Conservation (phyloP, 1,284 basidiomycete species). For the Malassezia vespertilionis region DNA sequence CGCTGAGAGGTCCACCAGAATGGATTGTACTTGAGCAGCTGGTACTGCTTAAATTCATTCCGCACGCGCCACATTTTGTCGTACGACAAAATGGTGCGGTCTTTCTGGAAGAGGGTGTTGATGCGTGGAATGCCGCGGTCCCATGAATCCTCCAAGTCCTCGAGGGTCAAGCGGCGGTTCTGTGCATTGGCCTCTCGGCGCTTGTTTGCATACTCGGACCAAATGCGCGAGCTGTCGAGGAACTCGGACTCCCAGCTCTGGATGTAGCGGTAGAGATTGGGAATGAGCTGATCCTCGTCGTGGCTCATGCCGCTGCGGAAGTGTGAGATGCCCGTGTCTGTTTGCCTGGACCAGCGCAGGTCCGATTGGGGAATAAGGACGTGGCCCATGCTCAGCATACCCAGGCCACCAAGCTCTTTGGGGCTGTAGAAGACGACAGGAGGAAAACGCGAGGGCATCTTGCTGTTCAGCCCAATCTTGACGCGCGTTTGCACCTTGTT, state of each 20-base stretch:
- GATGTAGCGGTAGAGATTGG: constrained; percentile 92
- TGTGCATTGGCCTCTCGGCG: constrained; percentile 95
- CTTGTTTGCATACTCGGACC: constrained; percentile 99
- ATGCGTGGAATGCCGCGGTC: constrained; percentile 96
- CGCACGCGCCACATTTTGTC: constrained; percentile 79
- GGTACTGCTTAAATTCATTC: constrained; percentile 95
- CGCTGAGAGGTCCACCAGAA: constrained; percentile 98
- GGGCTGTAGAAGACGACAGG: constrained; percentile 61
- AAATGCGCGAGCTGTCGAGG: constrained; percentile 91
- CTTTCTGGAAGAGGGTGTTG: constrained; percentile 95
- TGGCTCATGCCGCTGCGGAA: constrained; percentile 91
- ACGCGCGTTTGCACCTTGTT: constrained; percentile 74
- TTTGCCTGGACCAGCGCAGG: constrained; percentile 94
- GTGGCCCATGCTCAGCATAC: constrained; percentile 99
- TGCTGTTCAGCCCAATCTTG: constrained; percentile 95
- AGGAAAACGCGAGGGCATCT: constrained; percentile 87
- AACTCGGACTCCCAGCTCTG: constrained; percentile 99
- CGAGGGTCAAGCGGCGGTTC: constrained; percentile 90
- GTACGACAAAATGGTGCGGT: constrained; percentile 89
- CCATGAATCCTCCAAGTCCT: constrained; percentile 94
- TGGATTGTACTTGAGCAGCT: constrained; percentile 75
- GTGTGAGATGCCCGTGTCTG: constrained; percentile 75
- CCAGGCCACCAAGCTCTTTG: constrained; percentile 65
- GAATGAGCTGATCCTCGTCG: constrained; percentile 56
- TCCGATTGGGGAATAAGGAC: constrained; percentile 96